These are phyloP conservation scores for Saposhnikovia divaricata DNA, from an alignment of 129 eudicot genomes.

Conservation along the genomic window DNA sequence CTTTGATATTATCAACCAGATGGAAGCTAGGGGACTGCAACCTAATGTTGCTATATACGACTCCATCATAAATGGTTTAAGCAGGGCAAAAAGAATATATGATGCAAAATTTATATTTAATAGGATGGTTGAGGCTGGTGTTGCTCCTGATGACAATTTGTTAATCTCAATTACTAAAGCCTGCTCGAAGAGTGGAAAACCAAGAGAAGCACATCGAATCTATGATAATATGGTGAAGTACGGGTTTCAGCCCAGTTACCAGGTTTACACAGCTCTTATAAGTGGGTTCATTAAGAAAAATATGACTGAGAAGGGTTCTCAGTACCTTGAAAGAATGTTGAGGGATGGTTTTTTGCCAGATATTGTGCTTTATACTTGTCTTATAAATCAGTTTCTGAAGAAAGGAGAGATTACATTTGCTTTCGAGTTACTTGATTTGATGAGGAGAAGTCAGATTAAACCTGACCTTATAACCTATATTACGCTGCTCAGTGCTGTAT, in stretches of 20 bases:
- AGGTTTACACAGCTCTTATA: constrained; percentile 49
- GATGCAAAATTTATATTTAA: constrained; percentile 45
- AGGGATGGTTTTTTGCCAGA: constrained; percentile 53
- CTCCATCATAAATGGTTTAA: constrained; percentile 40
- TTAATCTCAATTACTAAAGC: constrained; percentile 48
- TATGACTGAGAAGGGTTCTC: constrained; percentile 34
- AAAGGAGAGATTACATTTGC: constrained; percentile 54
- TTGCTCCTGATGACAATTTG: constrained; percentile 41
- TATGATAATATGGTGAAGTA: constrained; percentile 36
- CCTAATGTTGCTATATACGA: constrained; percentile 54
- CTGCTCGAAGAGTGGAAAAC: constrained; percentile 44
- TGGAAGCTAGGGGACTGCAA: constrained; percentile 45
- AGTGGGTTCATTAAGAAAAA: constrained; percentile 56
- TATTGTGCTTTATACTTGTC: constrained; percentile 49
- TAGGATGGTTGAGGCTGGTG: constrained; percentile 43
- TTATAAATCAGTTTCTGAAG: constrained; percentile 47
- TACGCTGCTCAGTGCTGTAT: constrained; percentile 54
- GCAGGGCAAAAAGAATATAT: constrained; percentile 39
- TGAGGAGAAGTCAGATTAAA: constrained; percentile 48
- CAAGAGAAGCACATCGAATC: constrained; percentile 30
- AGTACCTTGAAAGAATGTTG: constrained; percentile 50
- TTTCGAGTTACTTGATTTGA: constrained; percentile 45
- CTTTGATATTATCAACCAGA: constrained; percentile 36
- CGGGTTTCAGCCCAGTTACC: constrained; percentile 38
- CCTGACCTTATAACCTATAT: constrained; percentile 43